Percentiles rank a stretch among this genome's conserved stretches.
phyloP scores from a whole-genome alignment of 2,329 filamentous ascomycete genomes.

The Cladosporium cucumerinum region DNA sequence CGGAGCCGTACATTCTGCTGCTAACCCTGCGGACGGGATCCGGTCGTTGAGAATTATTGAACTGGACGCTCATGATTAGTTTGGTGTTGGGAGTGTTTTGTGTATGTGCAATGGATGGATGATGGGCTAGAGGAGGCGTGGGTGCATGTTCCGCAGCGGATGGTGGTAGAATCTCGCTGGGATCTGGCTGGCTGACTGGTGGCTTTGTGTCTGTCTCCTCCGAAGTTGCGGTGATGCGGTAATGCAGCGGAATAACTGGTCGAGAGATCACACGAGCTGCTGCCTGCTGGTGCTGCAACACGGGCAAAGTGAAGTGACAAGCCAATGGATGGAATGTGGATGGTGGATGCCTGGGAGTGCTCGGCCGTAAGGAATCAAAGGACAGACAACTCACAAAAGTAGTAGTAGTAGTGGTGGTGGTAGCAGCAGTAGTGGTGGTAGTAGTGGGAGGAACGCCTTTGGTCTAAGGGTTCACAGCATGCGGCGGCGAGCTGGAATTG shows the following conservation, averaged over 20 bases:
- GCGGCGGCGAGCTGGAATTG: background rate
- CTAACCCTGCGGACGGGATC: constrained; percentile 14
- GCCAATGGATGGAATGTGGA: constrained; percentile 2
- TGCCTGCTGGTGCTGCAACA: background rate
- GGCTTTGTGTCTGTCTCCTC: constrained; percentile 5
- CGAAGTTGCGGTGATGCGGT: constrained; percentile 3
- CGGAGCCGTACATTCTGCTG: constrained; percentile 74
- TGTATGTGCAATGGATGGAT: background rate
- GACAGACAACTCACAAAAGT: constrained; percentile 2
- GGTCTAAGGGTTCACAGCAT: constrained; percentile 4
- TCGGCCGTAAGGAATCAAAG: constrained; percentile 6
- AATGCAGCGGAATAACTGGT: background rate
- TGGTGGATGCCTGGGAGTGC: background rate
- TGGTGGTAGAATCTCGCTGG: background rate
- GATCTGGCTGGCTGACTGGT: background rate
- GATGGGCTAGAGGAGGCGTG: background rate
- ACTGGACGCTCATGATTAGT: constrained; percentile 18
- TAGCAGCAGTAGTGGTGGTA: too few relatives aligned
- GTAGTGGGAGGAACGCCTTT: background rate
- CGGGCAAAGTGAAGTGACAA: background rate
- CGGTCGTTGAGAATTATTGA: constrained; percentile 17
- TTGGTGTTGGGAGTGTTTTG: background rate
- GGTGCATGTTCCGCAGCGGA: constrained; percentile 2
- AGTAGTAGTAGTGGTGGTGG: too few relatives aligned
- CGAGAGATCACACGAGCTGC: background rate